These are phyloP conservation scores for Fusarium pseudocircinatum DNA, from an alignment of 2,329 filamentous ascomycete genomes.

Conservation along the genomic window DNA sequence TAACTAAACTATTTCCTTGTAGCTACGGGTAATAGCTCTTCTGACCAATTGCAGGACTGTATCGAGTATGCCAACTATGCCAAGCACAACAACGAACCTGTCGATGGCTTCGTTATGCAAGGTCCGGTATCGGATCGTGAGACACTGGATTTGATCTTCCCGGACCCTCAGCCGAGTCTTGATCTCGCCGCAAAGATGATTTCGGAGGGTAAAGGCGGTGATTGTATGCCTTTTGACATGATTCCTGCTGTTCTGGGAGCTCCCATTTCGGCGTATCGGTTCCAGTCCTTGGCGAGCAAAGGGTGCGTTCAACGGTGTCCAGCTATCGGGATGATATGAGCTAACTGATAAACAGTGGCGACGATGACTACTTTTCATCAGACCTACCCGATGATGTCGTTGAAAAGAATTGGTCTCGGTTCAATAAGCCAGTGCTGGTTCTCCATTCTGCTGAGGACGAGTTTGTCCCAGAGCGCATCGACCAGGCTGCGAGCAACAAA, in stretches of 20 bases:
- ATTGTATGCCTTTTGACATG: constrained; percentile 62
- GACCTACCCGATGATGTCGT: constrained; percentile 71
- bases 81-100: constrained; percentile 56
- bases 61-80: constrained; percentile 62
- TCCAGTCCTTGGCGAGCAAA: constrained; percentile 59
- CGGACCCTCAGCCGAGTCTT: constrained; percentile 57
- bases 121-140: constrained; percentile 83
- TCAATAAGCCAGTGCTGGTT: constrained; percentile 69
- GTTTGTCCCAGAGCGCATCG: constrained; percentile 66
- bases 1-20: constrained; percentile 32
- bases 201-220: constrained; percentile 60
- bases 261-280: constrained; percentile 63
- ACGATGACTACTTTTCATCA: constrained; percentile 90
- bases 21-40: neutral
- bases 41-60: constrained; percentile 56
- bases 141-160: constrained; percentile 59
- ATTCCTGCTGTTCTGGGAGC: constrained; percentile 53
- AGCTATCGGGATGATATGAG: neutral
- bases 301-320: constrained; percentile 54
- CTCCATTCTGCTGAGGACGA: constrained; percentile 74
- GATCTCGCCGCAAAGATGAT: constrained; percentile 65
- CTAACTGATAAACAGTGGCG: constrained; percentile 59
- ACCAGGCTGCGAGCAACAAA: constrained; percentile 66
- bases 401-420: constrained; percentile 70
- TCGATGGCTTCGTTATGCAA: constrained; percentile 84